Percentiles rank a stretch among this genome's conserved stretches.
Evolutionary conservation across 2,329 filamentous ascomycete genomes (phyloP).

Genomic region (Alternaria infectoria): DNA sequence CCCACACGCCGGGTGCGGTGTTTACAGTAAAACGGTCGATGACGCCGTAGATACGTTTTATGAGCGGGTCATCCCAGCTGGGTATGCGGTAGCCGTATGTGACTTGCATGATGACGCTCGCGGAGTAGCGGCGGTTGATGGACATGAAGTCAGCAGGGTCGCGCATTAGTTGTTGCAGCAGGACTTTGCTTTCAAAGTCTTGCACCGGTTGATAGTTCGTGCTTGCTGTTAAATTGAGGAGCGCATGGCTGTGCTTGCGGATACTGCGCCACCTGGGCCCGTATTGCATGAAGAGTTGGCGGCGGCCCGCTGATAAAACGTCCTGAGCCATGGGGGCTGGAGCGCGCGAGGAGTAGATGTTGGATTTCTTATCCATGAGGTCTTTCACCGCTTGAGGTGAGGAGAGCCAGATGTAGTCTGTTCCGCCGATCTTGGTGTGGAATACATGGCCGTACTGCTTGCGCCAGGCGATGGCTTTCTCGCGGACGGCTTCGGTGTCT

Average conservation of each 20-base stretch:
- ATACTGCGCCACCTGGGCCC: conserved; percentile 46
- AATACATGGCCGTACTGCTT: conserved; percentile 48
- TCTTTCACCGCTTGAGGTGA: conserved; percentile 60
- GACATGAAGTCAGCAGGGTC: conserved; percentile 41
- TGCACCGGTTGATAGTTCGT: conserved; percentile 52
- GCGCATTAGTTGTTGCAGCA: conserved; percentile 52
- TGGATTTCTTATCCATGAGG: conserved; percentile 61
- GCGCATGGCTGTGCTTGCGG: conserved; percentile 43
- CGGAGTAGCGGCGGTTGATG: conserved; percentile 42
- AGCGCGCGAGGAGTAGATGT: conserved; percentile 58
- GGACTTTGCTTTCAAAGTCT: conserved; percentile 55
- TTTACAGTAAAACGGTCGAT: conserved; percentile 42
- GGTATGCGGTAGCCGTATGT: conserved; percentile 46
- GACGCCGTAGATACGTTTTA: conserved; percentile 41
- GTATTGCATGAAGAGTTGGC: conserved; percentile 55
- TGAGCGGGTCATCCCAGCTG: conserved; percentile 39
- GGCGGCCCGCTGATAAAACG: conserved; percentile 55
- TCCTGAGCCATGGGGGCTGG: conserved; percentile 47
- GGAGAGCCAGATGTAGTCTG: conserved; percentile 51
- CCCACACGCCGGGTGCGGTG: conserved; percentile 37
- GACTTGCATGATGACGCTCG: conserved; percentile 43
- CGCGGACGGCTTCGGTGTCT: conserved; percentile 40
- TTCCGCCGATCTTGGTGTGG: conserved; percentile 50
- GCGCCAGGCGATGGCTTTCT: conserved; percentile 44
- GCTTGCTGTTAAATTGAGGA: conserved; percentile 39